A percentile compares a stretch with the other conserved stretches of the same genome.
These are phyloP conservation scores for Saccharomycopsis oosterbeekiorum DNA, from an alignment of 805 yeast genomes.

Conservation along the genomic window DNA sequence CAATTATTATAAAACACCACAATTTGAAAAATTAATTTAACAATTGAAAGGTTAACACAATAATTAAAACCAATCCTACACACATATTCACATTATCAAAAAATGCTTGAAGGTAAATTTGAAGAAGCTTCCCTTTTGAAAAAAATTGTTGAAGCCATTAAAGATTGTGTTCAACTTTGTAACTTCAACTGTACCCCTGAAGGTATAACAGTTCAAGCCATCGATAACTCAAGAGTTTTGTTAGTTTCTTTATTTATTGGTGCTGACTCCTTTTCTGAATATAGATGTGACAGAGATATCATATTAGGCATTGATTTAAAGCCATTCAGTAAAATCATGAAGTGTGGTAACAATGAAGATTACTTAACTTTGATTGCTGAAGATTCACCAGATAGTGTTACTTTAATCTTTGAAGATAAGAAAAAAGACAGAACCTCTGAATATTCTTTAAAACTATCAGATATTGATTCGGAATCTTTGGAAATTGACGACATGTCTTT, in stretches of 20 bases:
- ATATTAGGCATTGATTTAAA: conserved; percentile 87
- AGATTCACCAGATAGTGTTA: conserved; percentile 70
- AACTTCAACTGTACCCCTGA: conserved; percentile 94
- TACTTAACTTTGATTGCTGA: conserved; percentile 83
- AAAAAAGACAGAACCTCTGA: conserved; percentile 87
- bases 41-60: background rate
- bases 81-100: background rate
- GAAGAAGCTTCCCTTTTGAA: conserved; percentile 87
- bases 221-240: conserved; percentile 93
- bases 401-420: conserved; percentile 83
- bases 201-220: conserved; percentile 94
- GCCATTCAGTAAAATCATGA: conserved; percentile 78
- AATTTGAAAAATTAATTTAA: background rate
- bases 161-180: conserved; percentile 90
- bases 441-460: conserved; percentile 86
- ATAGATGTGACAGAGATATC: conserved; percentile 90
- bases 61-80: background rate
- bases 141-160: conserved; percentile 86
- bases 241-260: conserved; percentile 83
- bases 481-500: conserved; percentile 90
- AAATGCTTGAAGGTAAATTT: conserved; percentile 94
- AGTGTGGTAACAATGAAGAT: conserved; percentile 86
- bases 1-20: background rate
- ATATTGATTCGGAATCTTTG: conserved; percentile 89
- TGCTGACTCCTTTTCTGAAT: conserved; percentile 77